Evolutionary conservation across 2,329 filamentous ascomycete species (phyloP), one percentile per base, ranked within the genome.

Genomic region (Cytospora paraplurivora): DNA sequence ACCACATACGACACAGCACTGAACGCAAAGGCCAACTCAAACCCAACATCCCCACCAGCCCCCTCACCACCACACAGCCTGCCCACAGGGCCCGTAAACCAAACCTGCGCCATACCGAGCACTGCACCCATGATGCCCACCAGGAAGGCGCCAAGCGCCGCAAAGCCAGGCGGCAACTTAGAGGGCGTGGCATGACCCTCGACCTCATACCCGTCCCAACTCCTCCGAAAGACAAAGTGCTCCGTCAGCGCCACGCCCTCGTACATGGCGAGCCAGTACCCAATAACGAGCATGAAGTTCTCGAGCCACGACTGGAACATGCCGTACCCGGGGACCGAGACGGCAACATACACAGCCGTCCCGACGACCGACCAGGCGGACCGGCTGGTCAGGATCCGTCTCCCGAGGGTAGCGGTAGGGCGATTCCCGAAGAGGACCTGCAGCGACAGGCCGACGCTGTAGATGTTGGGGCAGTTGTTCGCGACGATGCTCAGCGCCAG

Each of bases 221-320:
- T 61, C 67, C 89, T 84, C 3, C 84, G 85, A 79, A 88, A 91
- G 71, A 90, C 69, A 70, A 91, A 84, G 75, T 92, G 89, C 62
- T 92, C 89, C 1, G 81, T 77, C 19, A 91, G 72, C 1, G 84
- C 79, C 67, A 92, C 84, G 54, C 84, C 88, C 67, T 86, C 83
- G 76, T 92, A 92, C 69, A 92, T 90, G 55, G 88, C 85, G 1
- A 92, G 80, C 88, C 89, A 92, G 78, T 92, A 92, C 2, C 84
- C 85, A 66, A 87, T 87, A 58, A 88, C 72, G 66, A 85, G 75
- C 85, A 92, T 89, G 76, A 92, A 90, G 74, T 90, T 88, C 72
- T 88, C 82, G 15, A 92, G 79, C 3, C 89, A 82, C 7, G 74
- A 72, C 67, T 87, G 84, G 72, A 91, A 91, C 71, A 88, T 79